Percentiles rank a stretch among this genome's conserved stretches.
These are phyloP conservation scores for Gossypioides kirkii DNA, from an alignment of 345 rosid species.

Conservation along the genomic window DNA sequence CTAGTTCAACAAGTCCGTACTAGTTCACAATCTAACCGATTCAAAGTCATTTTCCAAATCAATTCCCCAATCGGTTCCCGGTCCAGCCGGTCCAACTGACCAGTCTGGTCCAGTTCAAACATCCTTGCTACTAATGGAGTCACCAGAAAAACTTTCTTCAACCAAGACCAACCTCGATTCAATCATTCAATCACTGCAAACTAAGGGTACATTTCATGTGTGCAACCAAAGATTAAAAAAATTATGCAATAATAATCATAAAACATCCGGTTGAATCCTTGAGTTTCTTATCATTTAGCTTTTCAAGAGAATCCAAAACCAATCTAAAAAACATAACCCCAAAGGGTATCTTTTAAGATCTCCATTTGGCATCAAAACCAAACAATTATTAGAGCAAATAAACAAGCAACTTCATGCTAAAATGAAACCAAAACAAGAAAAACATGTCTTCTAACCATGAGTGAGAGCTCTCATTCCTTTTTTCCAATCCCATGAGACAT, in stretches of 20 bases:
- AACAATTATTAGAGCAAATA: conserved; percentile 37
- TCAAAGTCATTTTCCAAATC: too few species aligned
- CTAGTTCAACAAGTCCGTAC: too few species aligned
- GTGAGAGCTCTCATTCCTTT: conserved; percentile 50
- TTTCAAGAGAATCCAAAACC: background rate
- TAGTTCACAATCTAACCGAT: too few species aligned
- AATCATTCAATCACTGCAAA: too few species aligned
- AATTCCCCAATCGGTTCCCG: too few species aligned
- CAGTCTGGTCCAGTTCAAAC: too few species aligned
- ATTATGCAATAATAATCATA: background rate
- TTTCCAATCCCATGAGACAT: conserved; percentile 83
- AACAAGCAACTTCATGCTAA: conserved; percentile 18
- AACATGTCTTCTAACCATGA: conserved; percentile 14
- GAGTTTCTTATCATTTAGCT: background rate
- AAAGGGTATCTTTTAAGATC: background rate
- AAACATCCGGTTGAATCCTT: background rate
- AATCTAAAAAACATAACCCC: background rate
- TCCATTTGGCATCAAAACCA: conserved; percentile 13
- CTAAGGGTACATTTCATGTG: too few species aligned
- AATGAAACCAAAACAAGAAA: background rate
- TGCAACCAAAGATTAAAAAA: too few species aligned
- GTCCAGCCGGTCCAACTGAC: too few species aligned
- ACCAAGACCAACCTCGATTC: too few species aligned
- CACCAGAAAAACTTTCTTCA: too few species aligned
- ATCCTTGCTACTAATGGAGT: too few species aligned